A percentile compares a stretch with the other conserved stretches of the same genome.
Conservation (phyloP, 306 rosid species). For the Biancaea sappan region DNA sequence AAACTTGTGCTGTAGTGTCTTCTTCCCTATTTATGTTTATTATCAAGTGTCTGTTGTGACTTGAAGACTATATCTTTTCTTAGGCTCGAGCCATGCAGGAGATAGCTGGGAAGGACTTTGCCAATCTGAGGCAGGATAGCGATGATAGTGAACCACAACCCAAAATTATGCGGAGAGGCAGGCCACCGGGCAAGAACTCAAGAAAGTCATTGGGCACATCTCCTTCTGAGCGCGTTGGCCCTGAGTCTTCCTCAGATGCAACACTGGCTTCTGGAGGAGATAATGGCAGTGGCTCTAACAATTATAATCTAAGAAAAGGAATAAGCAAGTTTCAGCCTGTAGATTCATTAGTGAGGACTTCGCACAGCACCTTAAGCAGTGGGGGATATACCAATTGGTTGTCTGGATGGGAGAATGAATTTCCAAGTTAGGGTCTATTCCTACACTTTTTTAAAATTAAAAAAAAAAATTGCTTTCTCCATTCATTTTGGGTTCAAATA, state of each 20-base stretch:
- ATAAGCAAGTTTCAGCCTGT: slow-evolving; percentile 46
- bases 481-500: background rate
- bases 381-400: slow-evolving; percentile 61
- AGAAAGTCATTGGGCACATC: slow-evolving; percentile 51
- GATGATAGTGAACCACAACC: slow-evolving; percentile 68
- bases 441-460: too few species aligned
- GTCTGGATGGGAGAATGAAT: slow-evolving; percentile 88
- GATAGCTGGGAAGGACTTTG: slow-evolving; percentile 84
- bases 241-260: slow-evolving; percentile 62
- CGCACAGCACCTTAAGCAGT: slow-evolving; percentile 46
- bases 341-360: slow-evolving; percentile 51
- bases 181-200: slow-evolving; percentile 82
- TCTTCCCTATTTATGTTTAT: slow-evolving; percentile 5
- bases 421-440: slow-evolving; percentile 59
- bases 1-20: slow-evolving; percentile 21
- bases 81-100: slow-evolving; percentile 94
- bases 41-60: slow-evolving; percentile 15
- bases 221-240: slow-evolving; percentile 53
- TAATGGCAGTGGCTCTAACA: slow-evolving; percentile 52
- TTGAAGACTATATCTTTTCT: slow-evolving; percentile 24
- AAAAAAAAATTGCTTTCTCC: background rate
- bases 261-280: slow-evolving; percentile 74
- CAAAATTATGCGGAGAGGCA: slow-evolving; percentile 80
- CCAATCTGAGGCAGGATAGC: slow-evolving; percentile 82
- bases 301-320: slow-evolving; percentile 76